Conservation (phyloP, 306 rosid species). For the Inga laurina region DNA sequence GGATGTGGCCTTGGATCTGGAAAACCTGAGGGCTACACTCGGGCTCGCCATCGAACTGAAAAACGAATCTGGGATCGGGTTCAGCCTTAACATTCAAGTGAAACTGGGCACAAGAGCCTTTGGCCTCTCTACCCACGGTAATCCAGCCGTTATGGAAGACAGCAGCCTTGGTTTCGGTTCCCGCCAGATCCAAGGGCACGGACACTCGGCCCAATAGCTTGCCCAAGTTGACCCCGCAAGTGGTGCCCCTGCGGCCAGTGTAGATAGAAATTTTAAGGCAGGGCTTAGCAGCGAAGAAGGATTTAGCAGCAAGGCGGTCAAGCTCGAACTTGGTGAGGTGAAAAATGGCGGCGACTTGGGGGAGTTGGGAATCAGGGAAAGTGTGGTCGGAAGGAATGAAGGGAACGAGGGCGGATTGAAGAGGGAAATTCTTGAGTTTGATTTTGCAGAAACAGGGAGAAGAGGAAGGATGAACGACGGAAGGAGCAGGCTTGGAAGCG, state of each 20-base stretch:
- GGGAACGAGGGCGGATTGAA: constrained; percentile 62
- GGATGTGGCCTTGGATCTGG: constrained; percentile 67
- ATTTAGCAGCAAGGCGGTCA: constrained; percentile 45
- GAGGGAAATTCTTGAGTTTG: constrained; percentile 59
- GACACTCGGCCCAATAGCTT: constrained; percentile 52
- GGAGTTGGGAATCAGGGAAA: constrained; percentile 47
- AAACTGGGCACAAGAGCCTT: constrained; percentile 62
- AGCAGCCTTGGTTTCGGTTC: constrained; percentile 42
- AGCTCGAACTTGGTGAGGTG: constrained; percentile 65
- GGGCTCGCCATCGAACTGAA: constrained; percentile 77
- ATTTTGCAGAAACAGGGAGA: constrained; percentile 79
- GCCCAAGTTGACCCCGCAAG: constrained; percentile 70
- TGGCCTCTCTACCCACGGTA: constrained; percentile 56
- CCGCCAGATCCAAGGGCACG: constrained; percentile 56
- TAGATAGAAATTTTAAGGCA: constrained; percentile 60
- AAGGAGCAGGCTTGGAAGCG: constrained; percentile 72
- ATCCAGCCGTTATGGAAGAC: constrained; percentile 72
- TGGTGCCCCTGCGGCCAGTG: constrained; percentile 59
- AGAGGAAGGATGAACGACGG: constrained; percentile 74
- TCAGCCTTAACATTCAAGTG: constrained; percentile 69
- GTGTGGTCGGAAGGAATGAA: constrained; percentile 48
- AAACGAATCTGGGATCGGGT: constrained; percentile 75
- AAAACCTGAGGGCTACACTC: constrained; percentile 81
- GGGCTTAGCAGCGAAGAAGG: constrained; percentile 48
- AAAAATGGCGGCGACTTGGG: constrained; percentile 58